Evolutionary conservation across 164 flowering plant genomes (phyloP), one percentile per base, ranked within the genome.

Genomic region (Magnolia changhungtana): DNA sequence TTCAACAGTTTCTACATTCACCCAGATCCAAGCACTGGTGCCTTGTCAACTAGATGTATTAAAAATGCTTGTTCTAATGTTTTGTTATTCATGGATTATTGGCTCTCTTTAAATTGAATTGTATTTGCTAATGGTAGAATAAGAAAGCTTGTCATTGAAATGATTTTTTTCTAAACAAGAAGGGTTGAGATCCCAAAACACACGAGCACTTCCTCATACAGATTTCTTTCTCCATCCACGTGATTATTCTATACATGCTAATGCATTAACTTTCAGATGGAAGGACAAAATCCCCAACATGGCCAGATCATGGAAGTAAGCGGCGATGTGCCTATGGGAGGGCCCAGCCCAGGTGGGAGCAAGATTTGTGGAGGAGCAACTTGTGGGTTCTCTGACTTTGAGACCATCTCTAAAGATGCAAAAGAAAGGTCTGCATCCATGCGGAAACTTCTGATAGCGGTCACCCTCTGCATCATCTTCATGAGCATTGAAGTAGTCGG

Each of bases 401-500:
- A 82, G 50, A 80, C 85, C 24, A 79, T 75, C 67, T 86, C 90
- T 13, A 87, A 80, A 70, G 96, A 90, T 79, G 94, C 92, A 31
- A 77, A 87, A 78, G 98, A 93, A 64, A 87, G 98, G 3, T 79
- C 87, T 20, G 82, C 81, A 19, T 90, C 97, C 24, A 91, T 89
- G 90, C 74, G 84, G 75, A 94, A 94, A 74, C 92, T 94, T 66
- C 75, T 82, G 75, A 80, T 88, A 7, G 94, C 93, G 2, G 95
- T 90, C 76, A 77, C 77, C 3, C 89, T 94, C 0, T 94, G 97
- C 77, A 59, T 90, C 29, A 67, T 92, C 13, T 94, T 94, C 80
- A 94, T 94, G 94, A 78, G 81, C 51, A 87, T 94, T 16, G 98
- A 94, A 85, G 90, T 94, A 52, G 87, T 74, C 59, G 97, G 98